Evolutionary conservation across 176 grass and related monocot species (phyloP), one percentile per base, ranked within the genome.

Genomic region (Zea mays): DNA sequence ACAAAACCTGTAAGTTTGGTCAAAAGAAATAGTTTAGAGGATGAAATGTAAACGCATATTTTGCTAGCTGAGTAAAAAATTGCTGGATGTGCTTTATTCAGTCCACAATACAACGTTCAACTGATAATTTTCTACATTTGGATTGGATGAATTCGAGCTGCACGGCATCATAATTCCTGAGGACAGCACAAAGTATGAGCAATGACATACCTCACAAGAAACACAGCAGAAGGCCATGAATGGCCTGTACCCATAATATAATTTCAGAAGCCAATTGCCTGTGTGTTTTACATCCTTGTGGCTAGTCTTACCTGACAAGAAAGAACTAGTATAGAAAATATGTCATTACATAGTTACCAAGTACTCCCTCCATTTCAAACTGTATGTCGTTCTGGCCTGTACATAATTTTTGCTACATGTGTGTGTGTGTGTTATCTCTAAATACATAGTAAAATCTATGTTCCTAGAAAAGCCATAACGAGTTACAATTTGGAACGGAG

Each of bases 201-300:
- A 2, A 72, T 47, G 43, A 76, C 58, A 45, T 85, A 98, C 95
- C 95, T 98, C 95, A 34, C 87, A 98, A 79, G 89, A 90, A 51
- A 92, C 95, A 88, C 95, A 94, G 62, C 95, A 98, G 27, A 98
- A 98, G 40, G 91, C 89, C 95, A 94, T 98, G 85, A 97, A 97
- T 55, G 77, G 83, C 13, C 91, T 86, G 52, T 90, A 82, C 10
- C 95, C 91, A 4, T 98, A 98, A 76, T 98, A 98, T 80, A 88
- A 67, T 69, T 88, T 98, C 65, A 98, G 80, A 86, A 98, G 89
- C 83, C 95, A 94, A 86, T 90, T 98, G 62, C 66, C 93, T 50
- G 90, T 88, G 82, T 94, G 89, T 75, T 88, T 98, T 45, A 98
- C 87, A 81, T 98, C 91, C 81, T 98, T 98, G 78, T 98, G 95